A percentile compares a stretch with the other conserved stretches of the same genome.
Evolutionary conservation across 768 basidiomycete genomes (phyloP).

Genomic region (Kwoniella sp.): DNA sequence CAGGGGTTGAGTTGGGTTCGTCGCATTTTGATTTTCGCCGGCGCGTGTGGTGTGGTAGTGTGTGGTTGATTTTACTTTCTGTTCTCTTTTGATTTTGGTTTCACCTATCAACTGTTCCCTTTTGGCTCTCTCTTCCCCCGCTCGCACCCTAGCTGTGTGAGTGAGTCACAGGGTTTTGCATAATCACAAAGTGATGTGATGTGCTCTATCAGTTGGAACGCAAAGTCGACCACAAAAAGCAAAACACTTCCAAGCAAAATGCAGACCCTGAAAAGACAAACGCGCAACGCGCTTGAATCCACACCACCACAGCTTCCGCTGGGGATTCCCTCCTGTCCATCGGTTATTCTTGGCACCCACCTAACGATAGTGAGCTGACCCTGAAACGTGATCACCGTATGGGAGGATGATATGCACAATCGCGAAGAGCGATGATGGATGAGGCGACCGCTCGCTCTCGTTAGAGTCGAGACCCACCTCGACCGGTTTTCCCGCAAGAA

Average conservation of each 20-base stretch:
- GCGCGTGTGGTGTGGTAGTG: too few species aligned
- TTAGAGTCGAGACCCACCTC: too few species aligned
- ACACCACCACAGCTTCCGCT: too few species aligned
- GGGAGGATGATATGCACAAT: neutral
- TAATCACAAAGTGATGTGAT: neutral
- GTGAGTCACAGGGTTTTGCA: neutral
- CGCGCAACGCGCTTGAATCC: too few species aligned
- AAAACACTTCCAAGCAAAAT: neutral
- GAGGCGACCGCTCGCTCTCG: too few species aligned
- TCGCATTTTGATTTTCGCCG: neutral
- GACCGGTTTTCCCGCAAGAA: neutral
- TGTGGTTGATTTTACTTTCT: neutral
- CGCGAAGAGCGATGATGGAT: neutral
- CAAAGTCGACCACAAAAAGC: constrained; percentile 1
- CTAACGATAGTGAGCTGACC: neutral
- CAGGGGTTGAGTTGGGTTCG: neutral
- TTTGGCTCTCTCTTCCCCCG: neutral
- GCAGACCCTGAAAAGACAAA: neutral
- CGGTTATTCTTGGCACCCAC: neutral
- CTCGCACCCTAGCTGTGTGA: neutral
- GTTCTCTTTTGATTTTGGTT: neutral
- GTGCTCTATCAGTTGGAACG: neutral
- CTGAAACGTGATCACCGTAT: neutral
- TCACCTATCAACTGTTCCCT: neutral
- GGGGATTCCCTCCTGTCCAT: too few species aligned